These are phyloP conservation scores for Coriaria nepalensis DNA, from an alignment of 306 rosid genomes.

Conservation along the genomic window DNA sequence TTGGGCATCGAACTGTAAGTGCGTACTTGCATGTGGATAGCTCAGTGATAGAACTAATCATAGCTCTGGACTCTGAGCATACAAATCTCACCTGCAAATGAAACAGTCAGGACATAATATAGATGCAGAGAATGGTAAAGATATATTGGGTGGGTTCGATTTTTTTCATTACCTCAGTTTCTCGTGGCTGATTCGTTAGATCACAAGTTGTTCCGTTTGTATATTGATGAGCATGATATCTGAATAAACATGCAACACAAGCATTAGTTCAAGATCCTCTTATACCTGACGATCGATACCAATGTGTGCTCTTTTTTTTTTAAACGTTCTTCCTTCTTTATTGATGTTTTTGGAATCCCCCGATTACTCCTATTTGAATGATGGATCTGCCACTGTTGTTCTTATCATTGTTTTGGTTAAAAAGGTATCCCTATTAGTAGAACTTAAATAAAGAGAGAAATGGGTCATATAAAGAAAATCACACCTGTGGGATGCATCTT, in stretches of 20 bases:
- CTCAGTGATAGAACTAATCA: conserved; percentile 87
- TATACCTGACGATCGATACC: too few relatives aligned
- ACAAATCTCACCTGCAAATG: conserved; percentile 75
- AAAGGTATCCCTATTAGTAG: too few relatives aligned
- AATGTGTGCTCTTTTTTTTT: too few relatives aligned
- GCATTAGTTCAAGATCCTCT: conserved; percentile 1
- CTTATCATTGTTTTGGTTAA: too few relatives aligned
- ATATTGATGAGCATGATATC: conserved; percentile 89
- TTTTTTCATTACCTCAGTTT: conserved; percentile 61
- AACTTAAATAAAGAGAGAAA: too few relatives aligned
- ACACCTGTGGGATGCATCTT: conserved; percentile 90
- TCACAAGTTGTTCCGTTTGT: conserved; percentile 84
- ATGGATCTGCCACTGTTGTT: too few relatives aligned
- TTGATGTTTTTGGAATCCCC: too few relatives aligned
- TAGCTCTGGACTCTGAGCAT: conserved; percentile 69
- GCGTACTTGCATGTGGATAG: conserved; percentile 97
- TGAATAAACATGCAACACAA: conserved; percentile 17
- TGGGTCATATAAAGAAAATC: conserved; percentile 8
- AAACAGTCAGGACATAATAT: conserved; percentile 4
- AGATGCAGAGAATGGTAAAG: conserved; percentile 8
- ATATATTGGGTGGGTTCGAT: conserved; percentile 1
- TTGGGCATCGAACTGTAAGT: conserved; percentile 74
- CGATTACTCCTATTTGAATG: too few relatives aligned
- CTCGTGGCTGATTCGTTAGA: conserved; percentile 78
- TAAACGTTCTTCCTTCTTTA: too few relatives aligned